Conservation (phyloP, 495 filamentous ascomycete genomes). For the Aspergillus nidulans region DNA sequence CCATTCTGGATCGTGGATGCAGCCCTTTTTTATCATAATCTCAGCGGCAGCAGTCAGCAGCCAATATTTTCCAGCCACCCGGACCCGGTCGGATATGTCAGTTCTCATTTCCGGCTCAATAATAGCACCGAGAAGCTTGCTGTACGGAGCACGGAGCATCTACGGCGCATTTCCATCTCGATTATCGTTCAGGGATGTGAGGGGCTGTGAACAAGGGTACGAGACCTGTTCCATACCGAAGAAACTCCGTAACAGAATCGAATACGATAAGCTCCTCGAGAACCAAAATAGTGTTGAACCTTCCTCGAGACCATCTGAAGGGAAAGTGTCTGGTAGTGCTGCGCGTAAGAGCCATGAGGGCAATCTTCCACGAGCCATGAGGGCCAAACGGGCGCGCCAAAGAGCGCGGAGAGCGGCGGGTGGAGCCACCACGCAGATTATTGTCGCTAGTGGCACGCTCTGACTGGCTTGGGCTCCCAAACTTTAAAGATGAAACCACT, state of each 20-base stretch:
- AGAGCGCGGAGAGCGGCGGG: background rate
- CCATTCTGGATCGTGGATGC: background rate
- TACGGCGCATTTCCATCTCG: background rate
- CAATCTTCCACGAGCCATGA: background rate
- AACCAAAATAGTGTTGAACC: background rate
- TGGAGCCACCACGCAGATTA: background rate
- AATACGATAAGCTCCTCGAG: background rate
- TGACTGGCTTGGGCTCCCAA: constrained; percentile 6
- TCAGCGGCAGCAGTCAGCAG: background rate
- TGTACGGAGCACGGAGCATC: background rate
- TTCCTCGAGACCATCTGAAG: background rate
- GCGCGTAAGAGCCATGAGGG: background rate
- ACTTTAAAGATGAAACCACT: constrained; percentile 25
- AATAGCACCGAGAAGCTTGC: background rate
- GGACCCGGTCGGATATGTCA: background rate
- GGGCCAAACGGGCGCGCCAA: background rate
- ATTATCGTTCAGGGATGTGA: constrained; percentile 7
- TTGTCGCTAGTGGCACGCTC: background rate
- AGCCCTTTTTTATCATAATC: background rate
- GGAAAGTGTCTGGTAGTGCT: background rate
- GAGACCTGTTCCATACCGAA: background rate
- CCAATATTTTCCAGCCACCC: background rate
- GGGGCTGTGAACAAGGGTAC: constrained; percentile 4
- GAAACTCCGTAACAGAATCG: constrained; percentile 4
- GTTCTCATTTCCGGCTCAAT: background rate